Evolutionary conservation across 2,329 filamentous ascomycete genomes (phyloP).

Genomic region (Fusarium sambucinum): DNA sequence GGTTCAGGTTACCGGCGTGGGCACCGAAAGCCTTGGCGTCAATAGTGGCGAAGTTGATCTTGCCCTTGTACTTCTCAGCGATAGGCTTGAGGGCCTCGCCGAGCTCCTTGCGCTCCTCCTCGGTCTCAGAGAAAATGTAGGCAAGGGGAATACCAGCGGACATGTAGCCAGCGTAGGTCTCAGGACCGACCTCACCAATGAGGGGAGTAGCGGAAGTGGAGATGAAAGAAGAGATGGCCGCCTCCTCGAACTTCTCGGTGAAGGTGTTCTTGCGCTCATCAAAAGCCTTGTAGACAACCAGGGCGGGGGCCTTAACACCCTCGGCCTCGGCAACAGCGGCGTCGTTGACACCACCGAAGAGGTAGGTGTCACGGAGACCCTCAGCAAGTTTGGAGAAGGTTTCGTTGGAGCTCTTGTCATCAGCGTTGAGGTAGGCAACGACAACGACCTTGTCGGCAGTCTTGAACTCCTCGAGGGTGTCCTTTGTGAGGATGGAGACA

Average conservation of each 20-base stretch:
- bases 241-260: constrained; percentile 81
- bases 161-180: constrained; percentile 98
- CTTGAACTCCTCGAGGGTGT: constrained; percentile 95
- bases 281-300: constrained; percentile 97
- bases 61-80: constrained; percentile 91
- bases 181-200: constrained; percentile 94
- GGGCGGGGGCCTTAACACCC: constrained; percentile 85
- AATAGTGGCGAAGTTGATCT: constrained; percentile 97
- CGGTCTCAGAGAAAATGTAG: constrained; percentile 96
- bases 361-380: constrained; percentile 86
- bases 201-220: constrained; percentile 88
- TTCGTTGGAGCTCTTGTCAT: constrained; percentile 88
- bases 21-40: constrained; percentile 94
- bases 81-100: constrained; percentile 83
- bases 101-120: constrained; percentile 87
- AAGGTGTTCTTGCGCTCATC: constrained; percentile 95
- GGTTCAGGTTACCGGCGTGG: constrained; percentile 96
- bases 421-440: constrained; percentile 84
- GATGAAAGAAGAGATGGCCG: constrained; percentile 84
- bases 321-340: constrained; percentile 87
- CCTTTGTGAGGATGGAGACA: constrained; percentile 84
- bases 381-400: constrained; percentile 82
- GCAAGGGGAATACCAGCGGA: constrained; percentile 89
- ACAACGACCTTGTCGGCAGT: constrained; percentile 96
- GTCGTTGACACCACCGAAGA: constrained; percentile 91